Conservation (phyloP, 805 yeast species). For the Wickerhamomyces tratensis region DNA sequence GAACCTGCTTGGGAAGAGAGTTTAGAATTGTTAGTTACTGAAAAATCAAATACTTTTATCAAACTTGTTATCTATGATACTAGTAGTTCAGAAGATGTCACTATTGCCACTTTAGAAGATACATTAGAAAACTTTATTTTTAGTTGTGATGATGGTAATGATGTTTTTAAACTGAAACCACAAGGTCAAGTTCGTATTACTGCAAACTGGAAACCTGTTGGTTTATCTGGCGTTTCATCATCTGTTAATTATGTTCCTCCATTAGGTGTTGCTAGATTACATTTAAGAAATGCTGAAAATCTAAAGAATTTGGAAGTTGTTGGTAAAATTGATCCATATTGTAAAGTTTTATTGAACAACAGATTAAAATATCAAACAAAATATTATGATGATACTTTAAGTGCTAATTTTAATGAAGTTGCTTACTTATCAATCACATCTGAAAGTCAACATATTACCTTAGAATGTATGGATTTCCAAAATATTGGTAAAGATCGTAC, state of each 20-base stretch:
- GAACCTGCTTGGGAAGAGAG: constrained; percentile 66
- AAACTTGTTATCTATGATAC: constrained; percentile 54
- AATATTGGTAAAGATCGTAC: constrained; percentile 51
- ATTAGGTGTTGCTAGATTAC: constrained; percentile 57
- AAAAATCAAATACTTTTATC: constrained; percentile 46
- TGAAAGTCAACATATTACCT: constrained; percentile 45
- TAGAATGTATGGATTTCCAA: constrained; percentile 63
- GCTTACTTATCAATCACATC: constrained; percentile 52
- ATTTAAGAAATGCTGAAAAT: constrained; percentile 42
- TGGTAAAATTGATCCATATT: constrained; percentile 72
- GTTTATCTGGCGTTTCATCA: constrained; percentile 38
- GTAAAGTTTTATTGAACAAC: constrained; percentile 48
- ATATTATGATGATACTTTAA: constrained; percentile 39
- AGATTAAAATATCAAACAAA: constrained; percentile 45
- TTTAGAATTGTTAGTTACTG: constrained; percentile 50
- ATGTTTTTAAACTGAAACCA: constrained; percentile 39
- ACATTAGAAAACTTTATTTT: constrained; percentile 28
- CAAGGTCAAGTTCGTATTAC: constrained; percentile 44
- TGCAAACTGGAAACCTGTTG: constrained; percentile 65
- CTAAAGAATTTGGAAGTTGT: constrained; percentile 51
- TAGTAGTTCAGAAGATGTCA: constrained; percentile 32
- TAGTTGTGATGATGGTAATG: constrained; percentile 35
- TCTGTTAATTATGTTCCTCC: constrained; percentile 42
- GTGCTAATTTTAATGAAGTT: constrained; percentile 53
- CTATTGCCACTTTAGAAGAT: constrained; percentile 51